These are phyloP conservation scores for Solanum habrochaites DNA, from an alignment of 257 asterid species.

Conservation along the genomic window DNA sequence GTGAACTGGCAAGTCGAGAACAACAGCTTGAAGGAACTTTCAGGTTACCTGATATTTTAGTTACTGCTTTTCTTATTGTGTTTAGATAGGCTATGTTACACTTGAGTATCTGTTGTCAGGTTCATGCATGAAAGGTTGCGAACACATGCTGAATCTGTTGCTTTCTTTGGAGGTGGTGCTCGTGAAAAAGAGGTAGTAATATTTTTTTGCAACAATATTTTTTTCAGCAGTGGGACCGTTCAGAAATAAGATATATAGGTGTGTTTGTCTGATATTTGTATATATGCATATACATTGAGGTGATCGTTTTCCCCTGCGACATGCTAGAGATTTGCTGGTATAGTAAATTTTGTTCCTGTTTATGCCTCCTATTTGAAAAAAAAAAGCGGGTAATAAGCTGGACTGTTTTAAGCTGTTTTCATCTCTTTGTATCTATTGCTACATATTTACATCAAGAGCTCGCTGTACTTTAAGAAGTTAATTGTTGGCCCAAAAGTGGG, in stretches of 20 bases:
- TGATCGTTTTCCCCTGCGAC: not conserved
- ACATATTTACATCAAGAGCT: not conserved
- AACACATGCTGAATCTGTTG: conserved; percentile 99
- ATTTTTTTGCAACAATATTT: not conserved
- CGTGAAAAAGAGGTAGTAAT: conserved; percentile 99
- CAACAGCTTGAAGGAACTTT: conserved; percentile 97
- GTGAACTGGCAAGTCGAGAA: conserved; percentile 74
- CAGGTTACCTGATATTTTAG: conserved; percentile 42
- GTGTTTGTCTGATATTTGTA: not conserved
- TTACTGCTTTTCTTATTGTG: not conserved
- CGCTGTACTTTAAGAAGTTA: not conserved
- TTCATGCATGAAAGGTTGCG: conserved; percentile 98
- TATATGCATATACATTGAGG: not conserved
- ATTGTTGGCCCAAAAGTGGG: not conserved
- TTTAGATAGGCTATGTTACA: not conserved
- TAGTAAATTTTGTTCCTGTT: not conserved
- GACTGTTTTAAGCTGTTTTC: not conserved
- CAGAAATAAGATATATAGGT: not conserved
- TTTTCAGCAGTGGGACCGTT: not conserved
- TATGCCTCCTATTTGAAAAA: not conserved
- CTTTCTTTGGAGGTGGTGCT: conserved; percentile 97
- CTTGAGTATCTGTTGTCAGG: conserved; percentile 28
- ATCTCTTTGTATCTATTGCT: not conserved
- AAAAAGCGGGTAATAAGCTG: not conserved
- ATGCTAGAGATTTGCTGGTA: not conserved